These are phyloP conservation scores for Oryza punctata DNA, from an alignment of 176 grass and related monocot genomes.

Conservation along the genomic window DNA sequence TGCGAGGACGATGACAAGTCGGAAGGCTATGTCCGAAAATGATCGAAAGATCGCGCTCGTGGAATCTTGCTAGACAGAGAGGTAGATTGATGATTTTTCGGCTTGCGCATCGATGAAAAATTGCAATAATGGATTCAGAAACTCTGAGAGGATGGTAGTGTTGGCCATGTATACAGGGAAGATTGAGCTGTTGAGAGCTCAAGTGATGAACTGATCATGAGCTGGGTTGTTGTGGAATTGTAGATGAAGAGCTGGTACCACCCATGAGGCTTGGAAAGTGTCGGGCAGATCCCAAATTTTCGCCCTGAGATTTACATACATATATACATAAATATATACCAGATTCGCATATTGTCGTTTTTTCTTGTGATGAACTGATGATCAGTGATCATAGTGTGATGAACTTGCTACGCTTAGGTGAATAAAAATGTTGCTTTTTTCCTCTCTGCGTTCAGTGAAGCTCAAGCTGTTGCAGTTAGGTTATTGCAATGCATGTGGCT, in stretches of 20 bases:
- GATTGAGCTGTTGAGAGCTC: slow-evolving; percentile 27
- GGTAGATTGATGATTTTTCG: slow-evolving; percentile 35
- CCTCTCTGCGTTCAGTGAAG: not conserved
- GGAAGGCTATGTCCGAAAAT: slow-evolving; percentile 72
- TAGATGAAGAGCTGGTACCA: slow-evolving; percentile 48
- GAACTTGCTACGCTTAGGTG: not conserved
- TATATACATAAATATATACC: slow-evolving; percentile 18
- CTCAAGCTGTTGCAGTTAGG: not conserved
- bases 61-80: slow-evolving; percentile 24
- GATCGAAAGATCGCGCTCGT: slow-evolving; percentile 9
- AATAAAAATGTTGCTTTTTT: slow-evolving; percentile 7
- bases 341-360: not conserved
- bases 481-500: not conserved
- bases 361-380: not conserved
- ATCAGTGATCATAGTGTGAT: not conserved
- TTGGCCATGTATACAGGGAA: slow-evolving; percentile 47
- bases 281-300: slow-evolving; percentile 76
- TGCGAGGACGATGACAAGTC: slow-evolving; percentile 66
- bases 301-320: slow-evolving; percentile 51
- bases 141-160: slow-evolving; percentile 23
- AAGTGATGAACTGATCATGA: slow-evolving; percentile 52
- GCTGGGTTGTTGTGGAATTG: slow-evolving; percentile 29
- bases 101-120: slow-evolving; percentile 26
- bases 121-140: slow-evolving; percentile 36
- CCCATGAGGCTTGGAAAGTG: slow-evolving; percentile 37